Conservation (phyloP, 1,284 basidiomycete species). For the Boletus calvinii region DNA sequence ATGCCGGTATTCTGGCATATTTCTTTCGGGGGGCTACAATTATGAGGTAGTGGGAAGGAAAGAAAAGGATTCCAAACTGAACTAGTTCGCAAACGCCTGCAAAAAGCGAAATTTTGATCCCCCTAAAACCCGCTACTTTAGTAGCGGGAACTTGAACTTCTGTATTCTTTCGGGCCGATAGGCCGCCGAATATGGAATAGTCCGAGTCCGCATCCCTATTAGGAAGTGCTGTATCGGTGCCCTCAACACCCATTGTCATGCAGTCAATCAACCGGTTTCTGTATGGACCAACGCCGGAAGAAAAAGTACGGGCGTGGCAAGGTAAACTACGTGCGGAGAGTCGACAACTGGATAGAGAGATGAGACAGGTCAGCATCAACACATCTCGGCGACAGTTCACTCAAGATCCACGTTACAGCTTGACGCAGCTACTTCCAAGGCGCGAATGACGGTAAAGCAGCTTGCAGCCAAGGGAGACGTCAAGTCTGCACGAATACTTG, state of each 20-base stretch:
- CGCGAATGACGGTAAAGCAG: constrained; percentile 81
- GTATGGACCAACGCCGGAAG: constrained; percentile 94
- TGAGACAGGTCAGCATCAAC: constrained; percentile 75
- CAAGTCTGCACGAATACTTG: constrained; percentile 90
- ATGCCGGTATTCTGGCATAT: too few species aligned
- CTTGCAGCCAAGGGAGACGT: constrained; percentile 90
- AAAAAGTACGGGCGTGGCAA: constrained; percentile 89
- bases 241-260: constrained; percentile 46
- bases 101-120: too few species aligned
- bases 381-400: constrained; percentile 22
- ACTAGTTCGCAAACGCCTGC: too few species aligned
- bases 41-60: too few species aligned
- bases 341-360: constrained; percentile 85
- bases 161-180: not conserved
- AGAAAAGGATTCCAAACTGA: too few species aligned
- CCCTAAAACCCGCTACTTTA: too few species aligned
- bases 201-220: constrained; percentile 14
- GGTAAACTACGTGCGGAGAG: constrained; percentile 76
- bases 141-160: too few species aligned
- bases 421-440: constrained; percentile 81
- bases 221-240: constrained; percentile 5
- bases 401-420: constrained; percentile 50
- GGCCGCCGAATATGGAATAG: constrained; percentile 9
- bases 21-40: too few species aligned
- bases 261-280: constrained; percentile 88